phyloP scores from a whole-genome alignment of 768 basidiomycete species.

The Imleria badia region DNA sequence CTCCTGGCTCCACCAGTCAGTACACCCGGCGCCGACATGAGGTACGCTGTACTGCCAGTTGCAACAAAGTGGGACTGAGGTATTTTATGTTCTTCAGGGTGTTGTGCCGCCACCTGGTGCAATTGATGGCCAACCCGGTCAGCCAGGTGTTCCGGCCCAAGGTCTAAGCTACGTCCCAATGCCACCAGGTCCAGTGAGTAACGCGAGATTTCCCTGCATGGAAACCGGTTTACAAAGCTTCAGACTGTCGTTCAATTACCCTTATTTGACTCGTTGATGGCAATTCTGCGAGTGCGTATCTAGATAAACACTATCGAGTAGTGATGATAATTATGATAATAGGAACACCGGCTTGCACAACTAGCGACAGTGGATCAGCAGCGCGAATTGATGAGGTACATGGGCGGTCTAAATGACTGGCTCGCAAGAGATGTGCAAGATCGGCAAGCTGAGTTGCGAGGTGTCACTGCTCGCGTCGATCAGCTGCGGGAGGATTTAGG shows the following conservation, averaged over 20 bases:
- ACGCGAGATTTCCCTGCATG: not conserved
- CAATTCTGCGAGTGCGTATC: slow-evolving; percentile 59
- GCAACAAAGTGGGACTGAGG: not conserved
- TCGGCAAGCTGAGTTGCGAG: too few relatives aligned
- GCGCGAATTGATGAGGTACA: too few relatives aligned
- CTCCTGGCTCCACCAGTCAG: slow-evolving; percentile 23
- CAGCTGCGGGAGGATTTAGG: too few relatives aligned
- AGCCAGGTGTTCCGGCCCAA: slow-evolving; percentile 20
- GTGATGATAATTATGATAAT: slow-evolving; percentile 8
- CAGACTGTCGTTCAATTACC: slow-evolving; percentile 65
- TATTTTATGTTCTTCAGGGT: slow-evolving; percentile 12
- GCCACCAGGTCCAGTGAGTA: slow-evolving; percentile 56
- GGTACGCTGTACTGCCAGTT: slow-evolving; percentile 12
- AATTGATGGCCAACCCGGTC: slow-evolving; percentile 18
- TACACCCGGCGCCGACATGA: slow-evolving; percentile 18
- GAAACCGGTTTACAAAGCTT: slow-evolving; percentile 2
- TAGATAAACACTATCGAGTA: not conserved
- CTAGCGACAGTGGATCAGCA: too few relatives aligned
- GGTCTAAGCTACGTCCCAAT: slow-evolving; percentile 41
- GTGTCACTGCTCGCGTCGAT: too few relatives aligned
- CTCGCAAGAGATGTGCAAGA: too few relatives aligned
- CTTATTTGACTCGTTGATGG: slow-evolving; percentile 68
- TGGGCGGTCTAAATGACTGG: too few relatives aligned
- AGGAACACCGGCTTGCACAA: slow-evolving; percentile 79
- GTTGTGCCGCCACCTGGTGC: slow-evolving; percentile 26